A percentile compares a stretch with the other conserved stretches of the same genome.
Evolutionary conservation across 768 basidiomycete genomes (phyloP).

Genomic region (Suillus ampliporus): DNA sequence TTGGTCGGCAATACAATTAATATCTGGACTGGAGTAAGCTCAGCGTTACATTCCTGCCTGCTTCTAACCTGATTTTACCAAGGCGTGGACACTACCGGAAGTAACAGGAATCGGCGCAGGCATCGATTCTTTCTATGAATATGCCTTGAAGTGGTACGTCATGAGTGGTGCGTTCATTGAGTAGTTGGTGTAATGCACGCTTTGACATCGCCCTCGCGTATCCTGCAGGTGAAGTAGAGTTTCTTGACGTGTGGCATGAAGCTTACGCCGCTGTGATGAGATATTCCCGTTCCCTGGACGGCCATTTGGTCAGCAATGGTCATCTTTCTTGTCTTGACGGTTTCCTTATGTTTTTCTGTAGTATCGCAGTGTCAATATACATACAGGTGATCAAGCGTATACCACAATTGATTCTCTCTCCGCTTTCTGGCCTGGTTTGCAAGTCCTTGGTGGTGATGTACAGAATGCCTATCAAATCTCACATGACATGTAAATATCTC

Average conservation of each 20-base stretch:
- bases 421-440: conserved; percentile 97
- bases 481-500: conserved; percentile 74
- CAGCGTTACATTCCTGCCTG: conserved; percentile 4
- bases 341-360: conserved; percentile 35
- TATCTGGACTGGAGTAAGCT: conserved; percentile 76
- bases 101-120: conserved; percentile 89
- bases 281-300: conserved; percentile 80
- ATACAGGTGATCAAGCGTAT: conserved; percentile 74
- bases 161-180: conserved; percentile 62
- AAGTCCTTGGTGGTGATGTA: conserved; percentile 85
- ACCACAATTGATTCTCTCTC: conserved; percentile 92
- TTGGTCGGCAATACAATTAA: conserved; percentile 92
- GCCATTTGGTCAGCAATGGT: conserved; percentile 71
- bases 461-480: conserved; percentile 92
- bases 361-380: conserved; percentile 88
- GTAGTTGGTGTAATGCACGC: conserved; percentile 23
- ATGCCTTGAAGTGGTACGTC: conserved; percentile 92
- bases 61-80: conserved; percentile 15
- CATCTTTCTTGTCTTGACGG: conserved; percentile 1
- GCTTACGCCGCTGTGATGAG: conserved; percentile 86
- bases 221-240: conserved; percentile 71
- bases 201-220: conserved; percentile 10
- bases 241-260: conserved; percentile 85
- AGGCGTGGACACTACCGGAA: conserved; percentile 79
- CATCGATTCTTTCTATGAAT: conserved; percentile 95